Conservation (phyloP, 257 asterid genomes). For the Jaltomata sinuosa region DNA sequence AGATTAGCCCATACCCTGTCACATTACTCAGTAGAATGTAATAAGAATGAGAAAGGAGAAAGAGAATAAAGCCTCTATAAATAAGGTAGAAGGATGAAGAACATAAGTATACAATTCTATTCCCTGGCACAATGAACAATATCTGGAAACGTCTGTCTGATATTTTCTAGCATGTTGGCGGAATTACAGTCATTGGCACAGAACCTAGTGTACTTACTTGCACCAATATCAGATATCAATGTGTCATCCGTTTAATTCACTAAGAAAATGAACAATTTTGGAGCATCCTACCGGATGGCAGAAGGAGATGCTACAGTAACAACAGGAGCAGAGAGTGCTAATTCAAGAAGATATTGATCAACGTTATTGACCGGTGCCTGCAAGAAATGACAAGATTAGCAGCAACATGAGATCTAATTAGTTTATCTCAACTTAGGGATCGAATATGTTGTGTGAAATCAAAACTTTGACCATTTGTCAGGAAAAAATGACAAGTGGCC, state of each 20-base stretch:
- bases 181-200: neutral
- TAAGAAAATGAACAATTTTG: neutral
- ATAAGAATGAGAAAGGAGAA: neutral
- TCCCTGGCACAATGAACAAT: neutral
- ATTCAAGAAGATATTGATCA: conserved; percentile 37
- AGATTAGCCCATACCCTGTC: conserved; percentile 66
- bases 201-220: neutral
- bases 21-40: neutral
- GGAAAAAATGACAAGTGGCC: neutral
- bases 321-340: conserved; percentile 67
- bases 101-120: neutral
- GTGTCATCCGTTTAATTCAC: neutral
- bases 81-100: neutral
- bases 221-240: neutral
- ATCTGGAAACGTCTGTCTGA: neutral
- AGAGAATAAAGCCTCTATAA: neutral
- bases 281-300: conserved; percentile 43
- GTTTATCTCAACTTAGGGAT: neutral
- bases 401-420: neutral
- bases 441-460: neutral
- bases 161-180: neutral
- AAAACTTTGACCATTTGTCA: neutral
- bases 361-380: conserved; percentile 51
- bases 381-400: conserved; percentile 1
- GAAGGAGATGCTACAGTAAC: conserved; percentile 85